phyloP scores from a whole-genome alignment of 345 rosid species.

The Aegle marmelos region DNA sequence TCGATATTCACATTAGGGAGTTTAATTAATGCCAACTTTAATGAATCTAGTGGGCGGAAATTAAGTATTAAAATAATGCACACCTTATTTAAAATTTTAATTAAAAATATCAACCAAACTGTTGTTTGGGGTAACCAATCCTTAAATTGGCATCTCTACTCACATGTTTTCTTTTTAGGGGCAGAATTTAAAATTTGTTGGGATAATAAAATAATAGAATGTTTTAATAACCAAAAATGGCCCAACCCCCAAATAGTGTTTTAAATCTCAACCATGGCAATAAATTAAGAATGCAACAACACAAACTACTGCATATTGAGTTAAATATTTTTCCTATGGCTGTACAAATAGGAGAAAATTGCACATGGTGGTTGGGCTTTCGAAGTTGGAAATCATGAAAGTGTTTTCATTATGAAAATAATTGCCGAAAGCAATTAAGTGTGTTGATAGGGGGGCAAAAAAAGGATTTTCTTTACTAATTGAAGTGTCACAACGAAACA shows the following conservation, averaged over 20 bases:
- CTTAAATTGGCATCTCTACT: no score
- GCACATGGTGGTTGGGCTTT: background rate
- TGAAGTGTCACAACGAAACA: no score
- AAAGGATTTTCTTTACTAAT: no score
- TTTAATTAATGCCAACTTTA: no score
- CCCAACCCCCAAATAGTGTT: background rate
- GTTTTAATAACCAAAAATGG: background rate
- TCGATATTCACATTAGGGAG: no score
- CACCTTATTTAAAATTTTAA: no score
- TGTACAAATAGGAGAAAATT: background rate
- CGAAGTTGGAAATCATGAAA: background rate
- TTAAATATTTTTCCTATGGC: background rate
- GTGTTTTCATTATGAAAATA: background rate
- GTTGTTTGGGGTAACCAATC: no score
- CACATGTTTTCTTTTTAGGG: no score
- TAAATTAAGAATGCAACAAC: background rate
- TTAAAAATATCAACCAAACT: no score
- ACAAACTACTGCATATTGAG: background rate
- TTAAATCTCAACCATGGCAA: background rate
- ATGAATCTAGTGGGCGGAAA: no score
- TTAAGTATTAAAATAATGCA: no score
- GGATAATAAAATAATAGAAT: background rate
- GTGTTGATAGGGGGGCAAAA: no score
- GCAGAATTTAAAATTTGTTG: background rate
- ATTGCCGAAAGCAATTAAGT: background rate